Evolutionary conservation across 176 grass and related monocot genomes (phyloP), one percentile per base, ranked within the genome.

Genomic region (Oryza longistaminata): DNA sequence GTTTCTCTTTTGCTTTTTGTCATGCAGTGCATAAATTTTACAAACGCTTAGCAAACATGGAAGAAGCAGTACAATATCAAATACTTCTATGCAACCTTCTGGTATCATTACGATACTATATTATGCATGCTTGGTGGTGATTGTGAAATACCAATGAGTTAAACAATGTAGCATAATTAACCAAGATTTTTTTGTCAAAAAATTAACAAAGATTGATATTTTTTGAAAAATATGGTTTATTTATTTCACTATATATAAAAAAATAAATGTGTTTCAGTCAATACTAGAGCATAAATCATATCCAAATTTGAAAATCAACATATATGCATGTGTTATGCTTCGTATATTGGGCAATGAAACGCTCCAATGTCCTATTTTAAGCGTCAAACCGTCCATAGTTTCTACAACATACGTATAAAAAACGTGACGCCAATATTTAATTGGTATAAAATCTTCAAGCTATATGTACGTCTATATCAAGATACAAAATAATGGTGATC

Each of bases 21-120:
- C 82, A 84, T 68, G 37, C 77, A 70, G 65, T 91, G 46, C 83
- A 80, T 73, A 66, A 46, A 66, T 22, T 45, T 14, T 66, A 67
- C 22, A 60, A n/a, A 50, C 29, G 3, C 15, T 48, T 9, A 46
- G 68, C 64, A 33, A 68, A 68, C 16, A 12, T 2, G 48, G 37
- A 79, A 66, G 26, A 66, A 66, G 13, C 64, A 27, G 8, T 15
- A 0, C 2, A 46, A 73, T 26, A 46, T 46, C n/a, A 49, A 27
- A 73, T 15, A 73, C 11, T 29, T 46, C 21, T 15, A 49, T 73
- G 71, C 71, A 29, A 49, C 25, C 44, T 26, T 73, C 4, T 17
- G 15, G 43, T 8, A 62, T 16, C 58, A 24, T 62, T 24, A 24
- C 21, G 10, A 24, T 62, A 24, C 21, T 11, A 24, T 31, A 31